Base-by-base conservation (phyloP, 345 rosid genomes). In the Pugionium dolabratum region DNA sequence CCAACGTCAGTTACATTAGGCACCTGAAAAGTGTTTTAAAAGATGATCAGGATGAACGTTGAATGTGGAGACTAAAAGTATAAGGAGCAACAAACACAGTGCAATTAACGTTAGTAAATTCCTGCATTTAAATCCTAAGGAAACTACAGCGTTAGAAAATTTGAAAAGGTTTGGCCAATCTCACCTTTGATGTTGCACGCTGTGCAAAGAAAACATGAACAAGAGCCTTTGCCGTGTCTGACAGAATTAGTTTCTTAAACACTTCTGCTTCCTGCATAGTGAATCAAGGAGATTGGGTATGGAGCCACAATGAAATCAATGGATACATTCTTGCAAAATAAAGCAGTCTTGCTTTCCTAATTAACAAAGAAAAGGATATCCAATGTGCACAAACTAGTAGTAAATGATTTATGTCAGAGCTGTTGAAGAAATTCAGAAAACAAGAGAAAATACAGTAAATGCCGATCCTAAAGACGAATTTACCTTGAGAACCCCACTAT, bases 201-300 rank as follows among this genome's bases (percentile, higher is more conserved):
- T 93, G 97, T 46, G 97, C 94, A 28, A 93, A 84, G 79, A 86
- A 93, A 49, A 78, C 78, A 79, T 93, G 97, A 78, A 93, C 87
- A 80, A 93, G 97, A 66, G 86, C 87, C 70, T 79, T 88, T 18
- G 96, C 69, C 33, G 98, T 90, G 54, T 80, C 92, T 44, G 91
- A 79, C 61, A 88, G 27, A 43, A 90, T 86, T 66, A 93, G 54
- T 33, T 90, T 77, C 64, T 84, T 86, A 63, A 88, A 93, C 34
- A 83, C 87, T 78, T 83, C 83, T 67, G 87, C 86, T 77, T 93
- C 98, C 98, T 93, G 89, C 79, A 77, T 65, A 7, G 65, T 33
- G 70, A 71, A 55, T 39, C 61, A 58, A 64, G 7, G 35, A 51
- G 53, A 52, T 47, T 25, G 52, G 37, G 41, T 27, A 60, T 5